Base-by-base conservation (phyloP, 192 early-diverging fungal species). In the Globomyces pollinis-pini region DNA sequence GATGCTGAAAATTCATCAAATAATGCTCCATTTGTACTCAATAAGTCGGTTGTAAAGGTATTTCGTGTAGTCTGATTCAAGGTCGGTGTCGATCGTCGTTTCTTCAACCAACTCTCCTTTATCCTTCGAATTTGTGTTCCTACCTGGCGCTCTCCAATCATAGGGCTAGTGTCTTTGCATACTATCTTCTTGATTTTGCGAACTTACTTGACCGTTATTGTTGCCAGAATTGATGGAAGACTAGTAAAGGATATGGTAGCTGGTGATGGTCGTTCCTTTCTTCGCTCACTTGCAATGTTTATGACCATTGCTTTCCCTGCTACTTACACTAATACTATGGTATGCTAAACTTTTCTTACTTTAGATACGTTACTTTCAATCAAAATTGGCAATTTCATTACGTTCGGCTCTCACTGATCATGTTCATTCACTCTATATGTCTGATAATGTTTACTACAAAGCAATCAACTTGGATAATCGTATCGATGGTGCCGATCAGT, bases 301-400 rank as follows among this genome's bases (percentile, higher is more conserved):
- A 92, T 98, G 65, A 80, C 85, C 18, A 91, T 98, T 64, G 91
- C 94, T 12, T 71, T 98, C 4, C 94, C 94, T 16, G 92, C 94
- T 4, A 95, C 92, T 5, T 98, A 94, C 68, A 98, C 94, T 35
- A 97, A 97, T 71, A 90, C 86, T 72, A 97, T 97, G 94, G n/a
- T n/a, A n/a, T n/a, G 91, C 89, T 71, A 69, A 32, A 53, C 13
- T 26, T 6, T 60, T 8, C 59, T 2, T 28, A 74, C 61, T n/a
- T n/a, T n/a, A n/a, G n/a, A 72, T 76, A 50, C 61, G 57, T 30
- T 76, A 73, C 50, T 63, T 76, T 4, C 77, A 80, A 59, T 74
- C 72, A 12, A 77, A 77, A 38, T 68, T 81, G 18, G 66, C 73
- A 33, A 64, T 78, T 20, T 60, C 60, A 8, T 44, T 78, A 7